phyloP scores from a whole-genome alignment of 768 basidiomycete species.

The Kwoniella pini region DNA sequence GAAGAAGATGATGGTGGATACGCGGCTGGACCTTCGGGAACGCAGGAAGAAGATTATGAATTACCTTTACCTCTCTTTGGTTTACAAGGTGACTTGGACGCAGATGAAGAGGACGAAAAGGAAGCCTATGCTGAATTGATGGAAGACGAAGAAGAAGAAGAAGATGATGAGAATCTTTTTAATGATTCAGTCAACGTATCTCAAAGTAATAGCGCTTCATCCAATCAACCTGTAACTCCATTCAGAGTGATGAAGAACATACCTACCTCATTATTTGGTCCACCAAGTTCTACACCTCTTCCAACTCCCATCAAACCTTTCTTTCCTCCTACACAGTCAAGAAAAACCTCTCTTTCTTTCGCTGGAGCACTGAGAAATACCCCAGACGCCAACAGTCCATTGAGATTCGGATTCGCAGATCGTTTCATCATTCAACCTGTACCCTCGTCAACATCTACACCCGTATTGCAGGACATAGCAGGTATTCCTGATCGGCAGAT shows the following conservation, averaged over 20 bases:
- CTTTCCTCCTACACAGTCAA: background rate
- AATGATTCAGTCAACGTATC: too few species aligned
- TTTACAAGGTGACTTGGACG: background rate
- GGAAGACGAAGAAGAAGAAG: background rate
- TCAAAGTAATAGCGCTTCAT: background rate
- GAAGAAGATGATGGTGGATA: background rate
- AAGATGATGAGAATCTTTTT: background rate
- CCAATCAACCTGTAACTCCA: too few species aligned
- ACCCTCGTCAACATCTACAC: background rate
- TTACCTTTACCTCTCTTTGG: background rate
- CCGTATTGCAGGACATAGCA: background rate
- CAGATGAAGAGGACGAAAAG: background rate
- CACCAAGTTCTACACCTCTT: too few species aligned
- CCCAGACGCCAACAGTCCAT: background rate
- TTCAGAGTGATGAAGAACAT: too few species aligned
- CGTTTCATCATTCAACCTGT: background rate
- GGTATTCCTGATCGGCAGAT: background rate
- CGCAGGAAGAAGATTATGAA: background rate
- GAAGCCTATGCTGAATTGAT: background rate
- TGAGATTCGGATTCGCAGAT: constrained; percentile 3
- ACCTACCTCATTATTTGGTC: too few species aligned
- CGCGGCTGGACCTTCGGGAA: background rate
- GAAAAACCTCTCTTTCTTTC: background rate
- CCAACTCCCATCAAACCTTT: background rate
- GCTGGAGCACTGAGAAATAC: background rate